Base-by-base conservation (phyloP, 1,284 basidiomycete species). In the Caloboletus firmus region DNA sequence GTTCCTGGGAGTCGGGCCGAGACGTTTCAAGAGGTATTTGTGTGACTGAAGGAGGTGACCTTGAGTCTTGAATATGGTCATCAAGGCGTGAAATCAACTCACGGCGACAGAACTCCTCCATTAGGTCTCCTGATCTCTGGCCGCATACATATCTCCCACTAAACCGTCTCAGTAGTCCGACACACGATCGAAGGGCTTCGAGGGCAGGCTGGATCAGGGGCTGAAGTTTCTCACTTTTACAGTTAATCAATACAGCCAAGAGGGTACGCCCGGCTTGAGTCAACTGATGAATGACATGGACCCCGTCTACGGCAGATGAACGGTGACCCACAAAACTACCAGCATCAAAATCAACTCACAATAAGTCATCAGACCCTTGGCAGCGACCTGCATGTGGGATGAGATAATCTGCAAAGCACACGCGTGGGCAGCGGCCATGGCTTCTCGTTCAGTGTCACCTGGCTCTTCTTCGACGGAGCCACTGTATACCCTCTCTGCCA, bases 61-160 rank as follows among this genome's bases (percentile, higher is more conserved):
- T n/a, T 72, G 15, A 70, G 59, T 20, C 42, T 41, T 22, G 34
- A 41, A 39, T 15, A 32, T 47, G 24, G 26, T n/a, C 11, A 47
- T 39, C 36, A 39, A 32, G 22, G 18, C 18, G n/a, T 12, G 17
- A 47, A 42, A 37, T 36, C 11, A n/a, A 82, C 89, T 74, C 69
- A 93, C 92, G 76, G 66, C 92, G 83, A 74, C 93, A 95, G 64
- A 94, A 93, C 69, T 95, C 93, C 70, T 95, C 92, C 79, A 95
- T 88, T 36, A 95, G 80, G 72, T 95, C 93, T 40, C 92, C 91
- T 45, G 89, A 92, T 44, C 93, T 78, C 49, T 93, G 80, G 2
- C 93, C 93, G 66, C 92, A 94, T 18, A 94, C 82, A 72, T 92
- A 92, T 34, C 89, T 80, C 54, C 85, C 87, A 61, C 88, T 90